Evolutionary conservation across 2,329 filamentous ascomycete genomes (phyloP), one percentile per base, ranked within the genome.

Genomic region (Fusarium coffeatum): DNA sequence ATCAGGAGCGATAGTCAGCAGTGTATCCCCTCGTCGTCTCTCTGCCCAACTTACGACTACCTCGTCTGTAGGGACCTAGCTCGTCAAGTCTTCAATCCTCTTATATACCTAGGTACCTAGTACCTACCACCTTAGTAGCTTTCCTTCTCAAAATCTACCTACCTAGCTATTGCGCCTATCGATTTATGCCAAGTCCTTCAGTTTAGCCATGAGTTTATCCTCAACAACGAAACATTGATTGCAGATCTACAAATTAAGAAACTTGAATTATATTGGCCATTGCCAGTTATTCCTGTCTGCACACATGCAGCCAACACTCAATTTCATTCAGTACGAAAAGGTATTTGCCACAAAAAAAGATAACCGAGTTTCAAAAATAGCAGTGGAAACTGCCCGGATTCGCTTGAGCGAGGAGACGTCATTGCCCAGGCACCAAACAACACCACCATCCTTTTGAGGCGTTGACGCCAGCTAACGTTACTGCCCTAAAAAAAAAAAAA

Each of bases 331-430:
- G 28, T 30, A 30, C 28, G 28, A 6, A 30, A 7, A 15, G 23
- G 25, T 30, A 59, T 74, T 73, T 42, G 66, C 64, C 69, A 74
- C 71, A 45, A 61, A 57, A 47, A 71, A 40, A 59, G 47, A 68
- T 57, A 69, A 56, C 65, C 60, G 54, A 64, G 47, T 42, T 55
- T 67, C 53, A 59, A 55, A 64, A 62, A 43, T 55, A 53, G 58
- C 28, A 59, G 43, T 20, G 25, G n/a, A 57, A 62, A 41, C 58
- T 46, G 32, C 34, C 34, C 18, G 34, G 45, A 20, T 34, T 37
- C 59, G 56, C 49, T 27, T 16, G 51, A n/a, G 40, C 56, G 42
- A 62, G 45, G 59, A 59, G 62, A 74, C 73, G 73, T 75, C 72
- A 75, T 74, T 71, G 51, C 59, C 37, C 63, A 48, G 43, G 22